Evolutionary conservation across 176 grass and related monocot genomes (phyloP), one percentile per base, ranked within the genome.

Genomic region (Musa troglodytarum): DNA sequence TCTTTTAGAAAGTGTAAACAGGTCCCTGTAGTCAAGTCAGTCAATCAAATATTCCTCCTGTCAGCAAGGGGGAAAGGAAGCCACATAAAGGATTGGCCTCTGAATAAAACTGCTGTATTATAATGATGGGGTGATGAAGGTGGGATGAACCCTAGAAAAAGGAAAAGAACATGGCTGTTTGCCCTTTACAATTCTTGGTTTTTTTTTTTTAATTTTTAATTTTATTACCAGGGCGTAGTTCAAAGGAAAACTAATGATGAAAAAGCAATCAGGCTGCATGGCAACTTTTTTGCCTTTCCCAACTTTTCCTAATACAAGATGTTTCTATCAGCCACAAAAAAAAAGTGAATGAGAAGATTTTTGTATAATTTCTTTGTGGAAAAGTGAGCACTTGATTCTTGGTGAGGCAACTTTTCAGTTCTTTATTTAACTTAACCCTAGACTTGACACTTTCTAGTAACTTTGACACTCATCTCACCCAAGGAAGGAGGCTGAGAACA

Each of bases 81-180:
- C 17, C 17, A 19, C 19, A n/a, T 57, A 57, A 17, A 16, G 55
- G 12, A 43, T 43, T 43, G 34, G 34, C 34, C 34, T 43, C 34
- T 6, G 34, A 43, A 43, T 14, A 57, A 57, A 28, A 28, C 1
- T 28, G 26, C 26, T 28, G 26, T 28, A 28, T 28, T 57, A 55
- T 51, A 53, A 10, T 65, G 65, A 72, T 65, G 49, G 28, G 34
- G 1, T 43, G 65, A 72, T 72, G 70, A 75, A 64, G 49, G 78
- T 43, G 34, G 34, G 34, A 43, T 43, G 34, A 43, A 43, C 34
- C 34, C 34, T 43, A 43, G 34, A 43, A 43, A 28, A 43, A 43
- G 34, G 4, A 43, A 43, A 43, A 43, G 54, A 43, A 43, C 34
- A 43, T 43, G 34, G 34, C 34, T 43, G 34, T 43, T 43, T 43